phyloP scores from a whole-genome alignment of 768 basidiomycete species.

The Amanita phalloides region DNA sequence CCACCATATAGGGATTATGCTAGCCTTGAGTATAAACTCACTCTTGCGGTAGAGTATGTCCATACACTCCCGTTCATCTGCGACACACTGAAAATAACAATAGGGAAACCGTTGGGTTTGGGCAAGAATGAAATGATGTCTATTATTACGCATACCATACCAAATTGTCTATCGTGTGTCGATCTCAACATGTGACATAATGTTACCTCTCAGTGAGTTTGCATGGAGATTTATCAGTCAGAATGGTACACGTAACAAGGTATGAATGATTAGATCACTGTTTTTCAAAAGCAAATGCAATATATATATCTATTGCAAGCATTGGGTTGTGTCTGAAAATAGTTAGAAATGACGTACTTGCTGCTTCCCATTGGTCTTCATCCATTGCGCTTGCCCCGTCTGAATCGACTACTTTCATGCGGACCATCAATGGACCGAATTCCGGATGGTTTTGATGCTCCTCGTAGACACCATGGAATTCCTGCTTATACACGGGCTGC shows the following conservation, averaged over 20 bases:
- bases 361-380: conserved; percentile 95
- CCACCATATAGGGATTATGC: conserved; percentile 98
- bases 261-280: conserved; percentile 12
- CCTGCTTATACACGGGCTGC: conserved; percentile 63
- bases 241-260: not conserved
- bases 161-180: conserved; percentile 4
- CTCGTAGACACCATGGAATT: conserved; percentile 83
- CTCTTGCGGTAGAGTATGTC: conserved; percentile 86
- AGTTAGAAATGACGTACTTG: conserved; percentile 56
- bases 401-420: conserved; percentile 87
- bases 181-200: not conserved
- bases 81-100: conserved; percentile 7
- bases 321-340: conserved; percentile 5
- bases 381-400: conserved; percentile 89
- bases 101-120: conserved; percentile 91
- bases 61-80: conserved; percentile 5
- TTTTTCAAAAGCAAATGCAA: conserved; percentile 89
- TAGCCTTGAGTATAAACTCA: conserved; percentile 89
- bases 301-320: conserved; percentile 64
- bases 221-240: not conserved
- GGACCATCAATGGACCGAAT: conserved; percentile 71
- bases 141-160: conserved; percentile 10
- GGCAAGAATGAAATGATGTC: conserved; percentile 58
- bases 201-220: not conserved
- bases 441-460: conserved; percentile 75